Conservation (phyloP, 192 early-diverging fungal genomes). For the Entomortierella lignicola region DNA sequence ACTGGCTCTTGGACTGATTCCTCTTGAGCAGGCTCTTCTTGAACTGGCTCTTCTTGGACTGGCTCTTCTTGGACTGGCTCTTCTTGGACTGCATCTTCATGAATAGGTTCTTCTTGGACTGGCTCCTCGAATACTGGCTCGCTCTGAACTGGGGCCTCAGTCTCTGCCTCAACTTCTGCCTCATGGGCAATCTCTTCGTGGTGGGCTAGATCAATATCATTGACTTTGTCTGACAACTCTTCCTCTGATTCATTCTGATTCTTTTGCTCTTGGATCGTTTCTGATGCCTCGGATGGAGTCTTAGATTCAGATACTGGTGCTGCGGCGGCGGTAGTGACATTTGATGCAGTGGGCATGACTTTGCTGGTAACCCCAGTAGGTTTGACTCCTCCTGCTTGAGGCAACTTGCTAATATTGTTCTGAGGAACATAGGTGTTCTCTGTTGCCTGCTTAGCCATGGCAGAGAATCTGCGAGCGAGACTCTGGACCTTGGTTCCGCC, state of each 20-base stretch:
- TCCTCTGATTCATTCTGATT: conserved; percentile 6
- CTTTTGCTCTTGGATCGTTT: conserved; percentile 19
- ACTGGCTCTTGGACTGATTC: neutral
- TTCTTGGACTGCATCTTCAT: neutral
- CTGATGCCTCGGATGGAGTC: conserved; percentile 4
- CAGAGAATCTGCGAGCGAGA: conserved; percentile 41
- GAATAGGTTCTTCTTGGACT: neutral
- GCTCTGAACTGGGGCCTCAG: neutral
- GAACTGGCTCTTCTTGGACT: conserved; percentile 1
- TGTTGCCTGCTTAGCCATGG: conserved; percentile 44
- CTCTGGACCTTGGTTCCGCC: conserved; percentile 36
- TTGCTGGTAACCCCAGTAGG: neutral
- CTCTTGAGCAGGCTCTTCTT: neutral
- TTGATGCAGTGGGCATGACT: neutral
- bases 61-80: neutral
- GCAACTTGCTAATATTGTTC: conserved; percentile 28
- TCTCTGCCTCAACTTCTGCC: neutral
- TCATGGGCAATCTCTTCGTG: neutral
- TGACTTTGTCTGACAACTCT: conserved; percentile 21
- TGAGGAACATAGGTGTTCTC: conserved; percentile 26
- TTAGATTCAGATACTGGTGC: neutral
- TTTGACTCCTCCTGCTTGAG: conserved; percentile 17
- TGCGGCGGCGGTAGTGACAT: neutral
- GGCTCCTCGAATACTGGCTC: neutral
- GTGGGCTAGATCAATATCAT: conserved; percentile 33